Base-by-base conservation (phyloP, 441 rosid species). In the Syzygium malaccense region DNA sequence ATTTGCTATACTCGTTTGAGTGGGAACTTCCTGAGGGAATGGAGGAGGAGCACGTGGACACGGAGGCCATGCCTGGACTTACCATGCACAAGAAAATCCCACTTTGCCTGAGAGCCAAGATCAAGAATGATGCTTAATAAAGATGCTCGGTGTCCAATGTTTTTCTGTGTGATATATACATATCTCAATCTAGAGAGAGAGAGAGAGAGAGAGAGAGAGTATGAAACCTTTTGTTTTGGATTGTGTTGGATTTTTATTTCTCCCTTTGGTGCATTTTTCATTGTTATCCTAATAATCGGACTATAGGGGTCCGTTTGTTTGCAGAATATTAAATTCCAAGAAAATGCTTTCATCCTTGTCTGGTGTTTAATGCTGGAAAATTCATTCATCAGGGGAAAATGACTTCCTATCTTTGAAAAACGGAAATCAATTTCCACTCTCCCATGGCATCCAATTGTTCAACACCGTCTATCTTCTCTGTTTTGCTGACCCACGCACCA, bases 21-120 rank as follows among this genome's bases (percentile, higher is more conserved):
- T 94, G 94, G 94, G 90, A 92, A 85, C 86, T 94, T 80, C 93
- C 93, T 0, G 51, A 28, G 14, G 93, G 93, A 23, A 62, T 91
- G 94, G 88, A 89, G 37, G 85, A 87, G 20, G 94, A 91, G 26
- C 91, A 92, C 49, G 85, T 92, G 41, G 91, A 92, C 86, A 88
- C 91, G 84, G 93, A 92, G 37, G 93, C 86, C 57, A 80, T 68
- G 78, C 91, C 94, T 17, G 94, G 95, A 11, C 8, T 90, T 3
- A 85, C 92, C 45, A 89, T 92, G 92, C 95, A 91, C 85, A 91
- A 91, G 92, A 89, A 93, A 79, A n/a, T 54, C 57, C 75, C 62
- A 4, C 86, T 87, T 55, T 56, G 25, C 86, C 89, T 45, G 51
- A 45, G 48, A 20, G 56, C 86, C 55, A 58, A 30, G 49, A 68